Percentiles rank a stretch among this genome's conserved stretches.
Conservation (phyloP, 345 rosid genomes). For the Erysimum cheiranthoides region DNA sequence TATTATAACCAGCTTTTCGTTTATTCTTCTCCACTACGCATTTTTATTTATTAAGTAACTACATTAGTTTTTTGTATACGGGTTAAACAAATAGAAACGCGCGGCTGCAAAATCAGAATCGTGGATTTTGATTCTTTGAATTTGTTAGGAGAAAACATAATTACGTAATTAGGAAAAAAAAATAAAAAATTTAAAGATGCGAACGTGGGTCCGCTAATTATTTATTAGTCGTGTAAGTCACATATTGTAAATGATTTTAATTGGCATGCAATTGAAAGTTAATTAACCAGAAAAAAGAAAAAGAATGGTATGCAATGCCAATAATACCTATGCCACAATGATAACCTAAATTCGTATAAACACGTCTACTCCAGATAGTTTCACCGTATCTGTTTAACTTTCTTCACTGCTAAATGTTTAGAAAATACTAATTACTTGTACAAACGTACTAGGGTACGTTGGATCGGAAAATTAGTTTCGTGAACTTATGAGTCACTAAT, state of each 20-base stretch:
- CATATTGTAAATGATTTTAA: neutral
- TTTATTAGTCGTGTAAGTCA: conserved; percentile 16
- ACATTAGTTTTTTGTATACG: neutral
- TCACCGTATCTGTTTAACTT: conserved; percentile 3
- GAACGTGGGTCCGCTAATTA: conserved; percentile 23
- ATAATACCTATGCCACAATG: neutral
- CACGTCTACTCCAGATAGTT: conserved; percentile 17
- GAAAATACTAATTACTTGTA: neutral
- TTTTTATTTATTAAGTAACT: conserved; percentile 11
- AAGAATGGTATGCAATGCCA: conserved; percentile 3
- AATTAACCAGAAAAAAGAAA: neutral
- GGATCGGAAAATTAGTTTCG: neutral
- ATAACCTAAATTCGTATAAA: conserved; percentile 10
- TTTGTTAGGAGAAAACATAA: neutral
- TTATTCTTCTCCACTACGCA: conserved; percentile 33
- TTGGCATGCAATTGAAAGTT: neutral
- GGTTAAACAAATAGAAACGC: conserved; percentile 16
- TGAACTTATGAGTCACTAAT: conserved; percentile 1
- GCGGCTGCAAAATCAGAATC: conserved; percentile 34
- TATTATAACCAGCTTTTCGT: conserved; percentile 33
- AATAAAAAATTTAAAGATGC: neutral
- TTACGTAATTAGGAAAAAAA: neutral
- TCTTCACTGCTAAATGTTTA: neutral
- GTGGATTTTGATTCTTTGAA: conserved; percentile 39
- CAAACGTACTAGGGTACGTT: conserved; percentile 9